Base-by-base conservation (phyloP, 2,329 filamentous ascomycete genomes). In the Meredithiella fracta region DNA sequence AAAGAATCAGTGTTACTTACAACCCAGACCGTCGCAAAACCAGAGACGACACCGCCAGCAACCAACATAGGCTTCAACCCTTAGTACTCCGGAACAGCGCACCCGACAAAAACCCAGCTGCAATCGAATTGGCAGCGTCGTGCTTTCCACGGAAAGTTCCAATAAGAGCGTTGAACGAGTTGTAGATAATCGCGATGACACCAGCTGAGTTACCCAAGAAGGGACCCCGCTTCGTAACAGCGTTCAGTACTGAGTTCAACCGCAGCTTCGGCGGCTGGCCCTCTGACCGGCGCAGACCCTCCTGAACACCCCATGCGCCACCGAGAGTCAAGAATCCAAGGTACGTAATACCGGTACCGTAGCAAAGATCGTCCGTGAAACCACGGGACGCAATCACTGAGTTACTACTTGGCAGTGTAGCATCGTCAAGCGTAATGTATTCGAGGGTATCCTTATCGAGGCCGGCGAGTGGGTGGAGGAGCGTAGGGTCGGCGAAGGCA, bases 331-430 rank as follows among this genome's bases (percentile, higher is more conserved):
- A 74, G 5, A 86, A 92, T n/a, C 86, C 74, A 59, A 98, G 75
- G 67, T 98, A 98, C 66, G 89, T 95, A 60, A 91, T 83, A 64
- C 92, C 92, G 22, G 92, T 94, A 65, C 94, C 92, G 69, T 98
- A 98, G 72, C 92, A 97, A 59, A 98, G 80, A 69, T 98, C 92
- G 67, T 98, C 92, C 59, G 90, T 94, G 82, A 94, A 98, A 67
- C 92, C 92, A 68, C 92, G 84, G 57, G 90, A 96, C 47, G 94
- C 92, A 55, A 98, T 79, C 55, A 90, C 85, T 47, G 91, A 94
- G 67, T 86, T 85, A 59, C 82, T 78, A 65, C 89, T 90, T 51
- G 90, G 89, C 20, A 94, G 78, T 26, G 83, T 80, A 52, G 88
- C 86, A 67, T 98, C 94, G 71, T 98, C 92, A 65, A 98, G 83